A percentile compares a stretch with the other conserved stretches of the same genome.
phyloP scores from a whole-genome alignment of 768 basidiomycete genomes.

The Pleurotus tuber-regium region DNA sequence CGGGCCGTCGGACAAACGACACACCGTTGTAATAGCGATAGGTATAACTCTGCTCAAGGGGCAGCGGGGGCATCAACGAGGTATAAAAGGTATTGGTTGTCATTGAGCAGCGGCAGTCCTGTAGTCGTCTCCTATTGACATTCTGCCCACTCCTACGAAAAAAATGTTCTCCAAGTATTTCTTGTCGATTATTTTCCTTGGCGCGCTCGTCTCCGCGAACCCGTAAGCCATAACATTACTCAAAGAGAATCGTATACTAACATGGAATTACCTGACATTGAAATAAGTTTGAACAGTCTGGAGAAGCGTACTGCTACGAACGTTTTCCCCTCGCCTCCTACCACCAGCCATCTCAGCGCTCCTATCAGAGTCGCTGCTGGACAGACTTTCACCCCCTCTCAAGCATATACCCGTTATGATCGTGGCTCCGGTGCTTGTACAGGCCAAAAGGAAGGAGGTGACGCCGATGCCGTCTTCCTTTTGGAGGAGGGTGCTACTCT shows the following conservation, averaged over 20 bases:
- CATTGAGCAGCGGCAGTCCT: no score
- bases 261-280: no score
- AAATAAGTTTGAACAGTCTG: conserved; percentile 15
- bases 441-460: conserved; percentile 36
- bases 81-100: no score
- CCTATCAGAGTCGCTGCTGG: conserved; percentile 31
- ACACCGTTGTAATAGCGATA: no score
- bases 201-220: conserved; percentile 17
- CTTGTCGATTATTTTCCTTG: neutral
- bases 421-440: conserved; percentile 37
- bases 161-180: conserved; percentile 6
- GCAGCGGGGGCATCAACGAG: no score
- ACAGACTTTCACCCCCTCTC: conserved; percentile 31
- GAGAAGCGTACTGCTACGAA: conserved; percentile 33
- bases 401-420: conserved; percentile 35
- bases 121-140: no score
- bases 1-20: neutral
- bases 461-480: conserved; percentile 38
- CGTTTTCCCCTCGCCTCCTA: conserved; percentile 32
- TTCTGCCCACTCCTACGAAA: no score
- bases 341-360: conserved; percentile 31
- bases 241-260: neutral
- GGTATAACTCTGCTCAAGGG: no score
- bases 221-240: conserved; percentile 14
- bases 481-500: conserved; percentile 38